Evolutionary conservation across 768 basidiomycete genomes (phyloP), one percentile per base, ranked within the genome.

Genomic region (Serendipita sp.): DNA sequence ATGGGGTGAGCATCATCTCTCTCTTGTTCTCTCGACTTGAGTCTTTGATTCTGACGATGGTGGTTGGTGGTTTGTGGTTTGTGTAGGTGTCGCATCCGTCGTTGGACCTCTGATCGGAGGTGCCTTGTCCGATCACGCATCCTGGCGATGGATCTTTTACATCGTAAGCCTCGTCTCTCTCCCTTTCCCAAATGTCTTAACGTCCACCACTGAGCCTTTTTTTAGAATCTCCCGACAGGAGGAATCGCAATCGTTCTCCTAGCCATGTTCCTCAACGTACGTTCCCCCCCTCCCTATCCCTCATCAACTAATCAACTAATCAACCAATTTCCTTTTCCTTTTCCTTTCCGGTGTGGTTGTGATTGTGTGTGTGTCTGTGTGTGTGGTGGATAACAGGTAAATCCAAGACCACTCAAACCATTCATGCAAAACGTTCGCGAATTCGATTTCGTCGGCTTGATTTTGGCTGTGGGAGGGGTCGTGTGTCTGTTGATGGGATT

Each of bases 391-490:
- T 23, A 23, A 15, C 74, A 73, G 67, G 76, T 90, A 15, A 89
- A 90, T 68, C 87, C 88, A 0, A 85, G 82, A 64, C 76, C 81
- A 64, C 79, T 80, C 5, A 80, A 78, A 63, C 75, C 84, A 0
- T 71, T 87, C 48, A 75, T 73, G 13, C 72, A 86, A 64, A 84
- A 90, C 70, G 67, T 81, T 16, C 67, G 70, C 5, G 81, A 85
- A 60, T 87, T 91, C 66, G 88, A 91, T 72, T 87, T 88, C 66
- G 37, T 83, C 10, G 88, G 88, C 5, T 76, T 91, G 10, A 37
- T 75, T 34, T 75, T 87, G 27, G 78, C 90, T 27, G 78, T 88
- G 40, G 74, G 69, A 5, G 86, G 87, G 1, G 78, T 88, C n/a
- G 75, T 88, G 10, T 80, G 80, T 65, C 66, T 91, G 13, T 76